phyloP scores from a whole-genome alignment of 352 stramenopile genomes.

The Plasmopara viticola region DNA sequence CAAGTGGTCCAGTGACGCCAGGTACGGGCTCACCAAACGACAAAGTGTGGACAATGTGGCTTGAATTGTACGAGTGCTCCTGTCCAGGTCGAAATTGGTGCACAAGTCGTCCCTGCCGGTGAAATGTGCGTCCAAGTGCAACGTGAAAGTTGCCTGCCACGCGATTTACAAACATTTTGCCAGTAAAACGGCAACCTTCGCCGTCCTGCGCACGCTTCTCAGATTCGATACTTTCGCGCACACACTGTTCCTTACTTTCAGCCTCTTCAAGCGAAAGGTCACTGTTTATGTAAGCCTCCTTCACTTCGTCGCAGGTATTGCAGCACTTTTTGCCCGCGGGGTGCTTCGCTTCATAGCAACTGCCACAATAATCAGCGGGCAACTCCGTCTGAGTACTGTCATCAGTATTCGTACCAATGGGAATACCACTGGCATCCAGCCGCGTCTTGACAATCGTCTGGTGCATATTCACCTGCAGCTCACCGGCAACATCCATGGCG shows the following conservation, averaged over 20 bases:
- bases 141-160: slow-evolving; percentile 85
- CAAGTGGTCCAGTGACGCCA: slow-evolving; percentile 36
- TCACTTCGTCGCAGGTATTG: slow-evolving; percentile 80
- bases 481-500: slow-evolving; percentile 97
- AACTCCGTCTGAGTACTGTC: slow-evolving; percentile 36
- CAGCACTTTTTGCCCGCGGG: slow-evolving; percentile 65
- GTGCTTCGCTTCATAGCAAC: slow-evolving; percentile 90
- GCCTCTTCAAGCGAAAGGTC: slow-evolving; percentile 70
- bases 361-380: slow-evolving; percentile 89
- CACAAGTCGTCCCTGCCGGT: slow-evolving; percentile 67
- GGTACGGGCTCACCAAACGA: slow-evolving; percentile 61
- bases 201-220: slow-evolving; percentile 69
- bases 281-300: slow-evolving; percentile 75
- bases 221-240: slow-evolving; percentile 54
- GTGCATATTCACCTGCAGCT: slow-evolving; percentile 96
- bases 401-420: slow-evolving; percentile 37
- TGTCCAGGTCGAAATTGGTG: slow-evolving; percentile 80
- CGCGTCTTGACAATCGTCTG: slow-evolving; percentile 93
- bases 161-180: slow-evolving; percentile 81
- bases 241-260: slow-evolving; percentile 72
- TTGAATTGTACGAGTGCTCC: slow-evolving; percentile 73
- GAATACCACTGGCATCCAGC: slow-evolving; percentile 55
- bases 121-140: slow-evolving; percentile 72
- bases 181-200: slow-evolving; percentile 72
- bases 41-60: slow-evolving; percentile 70